Base-by-base conservation (phyloP, 345 rosid genomes). In the Bruguiera parviflora region DNA sequence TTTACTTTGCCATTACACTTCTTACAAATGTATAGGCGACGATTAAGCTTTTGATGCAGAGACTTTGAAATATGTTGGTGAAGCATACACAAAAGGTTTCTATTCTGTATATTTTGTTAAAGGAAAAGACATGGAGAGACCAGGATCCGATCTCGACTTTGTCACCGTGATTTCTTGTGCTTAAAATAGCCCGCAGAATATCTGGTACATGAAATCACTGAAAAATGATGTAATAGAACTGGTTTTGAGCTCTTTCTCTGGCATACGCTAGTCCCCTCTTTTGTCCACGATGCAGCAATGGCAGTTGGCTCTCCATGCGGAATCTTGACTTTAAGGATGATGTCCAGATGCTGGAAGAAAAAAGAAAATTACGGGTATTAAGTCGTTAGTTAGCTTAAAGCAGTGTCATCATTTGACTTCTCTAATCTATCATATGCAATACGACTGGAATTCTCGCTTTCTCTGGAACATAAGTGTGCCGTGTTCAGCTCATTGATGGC, bases 261-360 rank as follows among this genome's bases (percentile, higher is more conserved):
- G 20, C 2, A 7, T 19, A 28, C 5, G 58, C 49, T 62, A 55
- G 56, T 53, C 3, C 24, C 25, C 6, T n/a, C 28, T 53, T 29
- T 68, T 67, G 53, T 69, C 65, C 75, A 49, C 71, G 64, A 31
- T 69, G 58, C 66, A 95, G 99, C 76, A 89, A 87, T 71, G 98
- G 99, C 74, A 92, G 92, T 67, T 95, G 98, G 99, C 93, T 92
- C 43, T 92, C 97, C 9, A 72, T 87, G 51, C 92, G 99, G 99
- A 86, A 78, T 61, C 83, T 95, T 53, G 89, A 86, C 73, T 92
- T 88, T 78, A 84, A 77, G 74, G 99, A 90, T 77, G 98, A 92
- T 66, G 68, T 74, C 4, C 98, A 90, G 79, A 58, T 86, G 65
- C 86, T 95, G 64, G 87, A 84, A 74, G 8, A 88, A 65, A 84